A percentile compares a stretch with the other conserved stretches of the same genome.
Evolutionary conservation across 106 monocot species (phyloP).

Genomic region (Dendrobium nobile): DNA sequence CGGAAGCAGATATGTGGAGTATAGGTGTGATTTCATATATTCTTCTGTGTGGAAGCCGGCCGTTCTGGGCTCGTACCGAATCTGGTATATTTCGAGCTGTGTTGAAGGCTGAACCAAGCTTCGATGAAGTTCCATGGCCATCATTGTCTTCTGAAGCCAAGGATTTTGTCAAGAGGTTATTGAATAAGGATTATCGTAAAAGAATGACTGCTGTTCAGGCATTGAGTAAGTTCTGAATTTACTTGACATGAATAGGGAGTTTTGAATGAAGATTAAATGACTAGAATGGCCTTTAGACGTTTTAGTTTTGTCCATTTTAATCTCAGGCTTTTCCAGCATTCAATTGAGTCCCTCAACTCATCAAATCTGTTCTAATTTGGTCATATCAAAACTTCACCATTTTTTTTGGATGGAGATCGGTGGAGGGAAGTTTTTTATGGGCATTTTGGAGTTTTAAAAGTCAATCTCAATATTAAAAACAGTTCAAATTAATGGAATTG

Average conservation of each 20-base stretch:
- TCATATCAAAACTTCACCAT: no score
- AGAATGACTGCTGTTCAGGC: constrained; percentile 76
- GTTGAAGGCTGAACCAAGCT: constrained; percentile 85
- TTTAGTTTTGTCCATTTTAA: no score
- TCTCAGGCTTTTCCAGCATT: no score
- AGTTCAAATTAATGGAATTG: no score
- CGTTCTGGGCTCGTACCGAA: constrained; percentile 95
- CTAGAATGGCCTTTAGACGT: no score
- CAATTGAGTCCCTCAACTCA: no score
- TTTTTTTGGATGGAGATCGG: no score
- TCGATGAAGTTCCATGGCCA: constrained; percentile 76
- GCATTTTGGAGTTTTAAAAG: no score
- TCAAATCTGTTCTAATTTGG: no score
- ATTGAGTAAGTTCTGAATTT: constrained; percentile 33
- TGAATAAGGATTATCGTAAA: constrained; percentile 83
- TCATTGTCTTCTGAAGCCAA: constrained; percentile 36
- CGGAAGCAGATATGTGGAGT: constrained; percentile 99
- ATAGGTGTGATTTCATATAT: constrained; percentile 96
- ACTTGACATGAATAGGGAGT: background rate
- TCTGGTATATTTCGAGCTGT: constrained; percentile 97
- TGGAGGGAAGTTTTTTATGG: no score
- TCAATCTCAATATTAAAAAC: no score
- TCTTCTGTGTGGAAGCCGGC: constrained; percentile 85
- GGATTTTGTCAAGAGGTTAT: constrained; percentile 48
- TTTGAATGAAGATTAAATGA: background rate